Percentiles rank a stretch among this genome's conserved stretches.
These are phyloP conservation scores for Solanum chiquidenum DNA, from an alignment of 257 asterid species.

Conservation along the genomic window DNA sequence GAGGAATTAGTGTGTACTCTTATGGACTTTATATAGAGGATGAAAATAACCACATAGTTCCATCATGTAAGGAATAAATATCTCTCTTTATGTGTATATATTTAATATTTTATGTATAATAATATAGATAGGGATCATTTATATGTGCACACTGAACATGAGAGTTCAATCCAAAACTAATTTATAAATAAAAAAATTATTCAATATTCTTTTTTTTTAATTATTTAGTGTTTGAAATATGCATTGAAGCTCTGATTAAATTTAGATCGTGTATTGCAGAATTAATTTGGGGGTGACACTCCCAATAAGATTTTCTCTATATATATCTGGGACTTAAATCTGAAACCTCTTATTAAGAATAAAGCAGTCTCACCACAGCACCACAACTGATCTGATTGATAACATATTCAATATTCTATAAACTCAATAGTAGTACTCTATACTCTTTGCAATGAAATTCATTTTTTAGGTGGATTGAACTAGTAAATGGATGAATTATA, in stretches of 20 bases:
- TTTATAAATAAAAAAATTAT: background rate
- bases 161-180: background rate
- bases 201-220: background rate
- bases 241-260: no score
- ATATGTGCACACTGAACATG: background rate
- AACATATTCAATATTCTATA: background rate
- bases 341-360: no score
- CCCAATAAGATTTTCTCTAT: no score
- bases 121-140: background rate
- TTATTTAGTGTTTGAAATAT: no score
- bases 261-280: no score
- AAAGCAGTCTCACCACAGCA: no score
- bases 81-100: background rate
- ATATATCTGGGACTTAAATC: no score
- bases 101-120: background rate
- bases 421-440: background rate
- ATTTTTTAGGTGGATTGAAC: background rate
- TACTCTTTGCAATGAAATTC: no score
- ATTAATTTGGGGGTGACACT: no score
- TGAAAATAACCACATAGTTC: background rate
- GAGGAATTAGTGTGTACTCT: background rate
- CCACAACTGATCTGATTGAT: no score
- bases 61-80: background rate
- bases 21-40: background rate
- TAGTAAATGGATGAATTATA: background rate